A percentile compares a stretch with the other conserved stretches of the same genome.
These are phyloP conservation scores for Trypanosoma cruzi DNA, from an alignment of 208 protist species.

Conservation along the genomic window DNA sequence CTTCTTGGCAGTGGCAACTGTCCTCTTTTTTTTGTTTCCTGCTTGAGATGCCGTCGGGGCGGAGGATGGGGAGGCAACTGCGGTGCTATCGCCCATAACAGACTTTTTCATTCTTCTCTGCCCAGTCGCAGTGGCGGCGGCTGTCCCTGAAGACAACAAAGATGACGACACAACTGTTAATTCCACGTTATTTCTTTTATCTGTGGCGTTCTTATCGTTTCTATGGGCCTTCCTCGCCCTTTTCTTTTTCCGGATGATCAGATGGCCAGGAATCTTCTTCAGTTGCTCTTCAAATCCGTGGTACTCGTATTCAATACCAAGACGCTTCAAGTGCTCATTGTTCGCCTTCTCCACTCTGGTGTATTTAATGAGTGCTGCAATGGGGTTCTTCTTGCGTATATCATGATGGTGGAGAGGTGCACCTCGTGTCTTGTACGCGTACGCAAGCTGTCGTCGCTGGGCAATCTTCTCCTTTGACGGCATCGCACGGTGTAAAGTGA, in stretches of 20 bases:
- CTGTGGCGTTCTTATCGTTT: no score
- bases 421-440: constrained; percentile 68
- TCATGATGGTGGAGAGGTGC: constrained; percentile 63
- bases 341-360: constrained; percentile 69
- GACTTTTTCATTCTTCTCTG: neutral
- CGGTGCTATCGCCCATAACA: neutral
- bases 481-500: constrained; percentile 76
- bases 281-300: constrained; percentile 72
- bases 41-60: neutral
- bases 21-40: neutral
- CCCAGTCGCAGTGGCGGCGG: no score
- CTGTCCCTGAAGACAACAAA: no score
- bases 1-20: neutral
- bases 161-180: no score
- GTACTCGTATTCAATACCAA: constrained; percentile 71
- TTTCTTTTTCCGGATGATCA: constrained; percentile 30
- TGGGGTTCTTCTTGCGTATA: constrained; percentile 50
- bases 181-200: no score
- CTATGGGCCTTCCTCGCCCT: no score
- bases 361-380: constrained; percentile 71
- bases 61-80: neutral
- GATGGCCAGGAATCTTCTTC: constrained; percentile 30
- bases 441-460: constrained; percentile 60
- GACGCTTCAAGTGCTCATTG: constrained; percentile 66
- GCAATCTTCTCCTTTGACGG: constrained; percentile 63